Evolutionary conservation across 257 asterid species (phyloP).

Genomic region (Sherardia arvensis): DNA sequence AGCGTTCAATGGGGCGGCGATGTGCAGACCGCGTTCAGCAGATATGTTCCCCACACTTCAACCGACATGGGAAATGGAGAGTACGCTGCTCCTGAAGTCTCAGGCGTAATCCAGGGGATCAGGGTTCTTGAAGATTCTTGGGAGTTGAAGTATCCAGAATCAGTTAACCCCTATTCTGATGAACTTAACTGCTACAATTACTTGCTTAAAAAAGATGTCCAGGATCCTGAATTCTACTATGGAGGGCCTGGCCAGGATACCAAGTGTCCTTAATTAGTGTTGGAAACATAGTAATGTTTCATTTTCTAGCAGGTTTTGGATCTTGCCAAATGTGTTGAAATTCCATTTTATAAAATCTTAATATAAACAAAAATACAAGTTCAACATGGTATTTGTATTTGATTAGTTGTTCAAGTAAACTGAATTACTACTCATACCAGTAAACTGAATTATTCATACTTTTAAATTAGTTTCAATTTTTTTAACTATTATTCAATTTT

Average conservation of each 20-base stretch:
- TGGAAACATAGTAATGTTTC: too few species aligned
- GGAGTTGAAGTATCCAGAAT: slow-evolving; percentile 27
- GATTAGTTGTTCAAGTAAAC: too few species aligned
- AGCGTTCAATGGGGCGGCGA: slow-evolving; percentile 74
- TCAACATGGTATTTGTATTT: too few species aligned
- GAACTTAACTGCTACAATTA: slow-evolving; percentile 42
- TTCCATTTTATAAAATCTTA: too few species aligned
- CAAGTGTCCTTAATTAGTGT: slow-evolving; percentile 25
- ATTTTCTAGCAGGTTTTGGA: too few species aligned
- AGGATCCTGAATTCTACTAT: slow-evolving; percentile 40
- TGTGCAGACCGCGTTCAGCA: slow-evolving; percentile 43
- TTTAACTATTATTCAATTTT: too few species aligned
- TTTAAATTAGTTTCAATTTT: too few species aligned
- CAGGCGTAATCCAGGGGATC: slow-evolving; percentile 24
- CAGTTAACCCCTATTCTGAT: slow-evolving; percentile 24
- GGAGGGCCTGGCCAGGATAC: slow-evolving; percentile 57
- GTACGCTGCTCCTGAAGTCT: slow-evolving; percentile 8
- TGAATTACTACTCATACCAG: too few species aligned
- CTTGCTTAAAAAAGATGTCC: slow-evolving; percentile 18
- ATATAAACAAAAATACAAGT: too few species aligned
- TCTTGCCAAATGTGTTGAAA: too few species aligned
- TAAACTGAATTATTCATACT: too few species aligned
- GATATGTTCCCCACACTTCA: slow-evolving; percentile 33
- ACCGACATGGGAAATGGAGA: slow-evolving; percentile 57
- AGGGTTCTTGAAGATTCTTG: slow-evolving; percentile 32